These are phyloP conservation scores for Phaeotremella fagi DNA, from an alignment of 768 basidiomycete species.

Conservation along the genomic window DNA sequence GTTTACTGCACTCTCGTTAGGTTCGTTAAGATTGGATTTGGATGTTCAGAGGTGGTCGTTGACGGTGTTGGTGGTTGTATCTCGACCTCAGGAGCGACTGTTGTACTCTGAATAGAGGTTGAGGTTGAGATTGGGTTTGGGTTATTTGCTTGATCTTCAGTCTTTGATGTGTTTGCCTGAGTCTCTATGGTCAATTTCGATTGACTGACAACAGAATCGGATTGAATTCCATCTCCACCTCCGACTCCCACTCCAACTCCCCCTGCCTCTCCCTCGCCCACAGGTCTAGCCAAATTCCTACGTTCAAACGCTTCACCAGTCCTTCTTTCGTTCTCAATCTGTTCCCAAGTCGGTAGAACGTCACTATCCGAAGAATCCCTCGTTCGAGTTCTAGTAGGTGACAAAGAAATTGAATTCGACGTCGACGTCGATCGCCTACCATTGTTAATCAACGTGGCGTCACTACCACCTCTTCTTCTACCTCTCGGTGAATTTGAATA, in stretches of 20 bases:
- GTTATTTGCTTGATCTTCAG: too few species aligned
- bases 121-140: background rate
- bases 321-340: constrained; percentile 19
- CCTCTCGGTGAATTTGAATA: constrained; percentile 2
- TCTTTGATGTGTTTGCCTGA: too few species aligned
- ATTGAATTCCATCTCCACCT: too few species aligned
- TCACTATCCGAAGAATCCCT: background rate
- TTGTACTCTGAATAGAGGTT: background rate
- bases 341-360: constrained; percentile 13
- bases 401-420: background rate
- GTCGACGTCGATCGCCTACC: too few species aligned
- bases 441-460: constrained; percentile 1
- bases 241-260: too few species aligned
- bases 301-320: constrained; percentile 12
- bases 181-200: too few species aligned
- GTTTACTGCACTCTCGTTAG: too few species aligned
- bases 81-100: background rate
- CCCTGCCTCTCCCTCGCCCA: background rate
- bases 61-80: background rate
- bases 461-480: constrained; percentile 9
- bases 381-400: background rate
- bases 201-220: too few species aligned
- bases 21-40: too few species aligned
- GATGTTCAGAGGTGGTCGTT: background rate
- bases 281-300: constrained; percentile 7